Evolutionary conservation across 176 grass and related monocot species (phyloP).

Genomic region (Zoysia pacifica): DNA sequence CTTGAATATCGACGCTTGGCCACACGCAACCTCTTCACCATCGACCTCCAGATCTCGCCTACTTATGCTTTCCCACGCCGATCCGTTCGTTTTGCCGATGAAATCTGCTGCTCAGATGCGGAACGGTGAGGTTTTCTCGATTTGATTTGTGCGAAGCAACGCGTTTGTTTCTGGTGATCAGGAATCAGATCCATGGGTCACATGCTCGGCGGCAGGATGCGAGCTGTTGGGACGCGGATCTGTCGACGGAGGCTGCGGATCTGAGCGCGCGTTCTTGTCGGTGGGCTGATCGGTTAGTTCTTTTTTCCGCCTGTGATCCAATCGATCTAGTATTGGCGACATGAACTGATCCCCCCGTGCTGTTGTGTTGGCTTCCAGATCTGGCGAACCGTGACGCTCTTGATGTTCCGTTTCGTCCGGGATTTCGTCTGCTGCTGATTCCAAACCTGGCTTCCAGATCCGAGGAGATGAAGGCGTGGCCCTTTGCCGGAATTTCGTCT

Average conservation of each 20-base stretch:
- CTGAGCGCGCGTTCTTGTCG: fast-evolving
- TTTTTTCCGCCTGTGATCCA: fast-evolving
- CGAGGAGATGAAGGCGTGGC: not conserved
- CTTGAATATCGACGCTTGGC: not conserved
- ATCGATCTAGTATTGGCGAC: not conserved
- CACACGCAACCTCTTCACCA: not conserved
- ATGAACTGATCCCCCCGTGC: not conserved
- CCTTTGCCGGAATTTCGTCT: not conserved
- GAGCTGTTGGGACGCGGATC: not conserved
- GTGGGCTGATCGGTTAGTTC: not conserved
- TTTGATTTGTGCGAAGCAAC: not conserved
- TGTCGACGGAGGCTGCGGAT: not conserved
- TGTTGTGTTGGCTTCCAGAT: not conserved
- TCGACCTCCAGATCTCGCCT: not conserved
- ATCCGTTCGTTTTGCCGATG: not conserved
- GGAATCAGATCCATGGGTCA: not conserved
- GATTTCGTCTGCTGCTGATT: not conserved
- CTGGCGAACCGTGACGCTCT: too few species aligned
- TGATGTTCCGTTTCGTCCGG: not conserved
- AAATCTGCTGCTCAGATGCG: not conserved
- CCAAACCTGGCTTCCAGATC: too few species aligned
- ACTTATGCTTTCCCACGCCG: not conserved
- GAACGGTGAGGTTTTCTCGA: not conserved
- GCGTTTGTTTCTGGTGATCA: not conserved
- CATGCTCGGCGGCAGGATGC: not conserved